These are phyloP conservation scores for Melaleuca quinquenervia DNA, from an alignment of 345 rosid species.

Conservation along the genomic window DNA sequence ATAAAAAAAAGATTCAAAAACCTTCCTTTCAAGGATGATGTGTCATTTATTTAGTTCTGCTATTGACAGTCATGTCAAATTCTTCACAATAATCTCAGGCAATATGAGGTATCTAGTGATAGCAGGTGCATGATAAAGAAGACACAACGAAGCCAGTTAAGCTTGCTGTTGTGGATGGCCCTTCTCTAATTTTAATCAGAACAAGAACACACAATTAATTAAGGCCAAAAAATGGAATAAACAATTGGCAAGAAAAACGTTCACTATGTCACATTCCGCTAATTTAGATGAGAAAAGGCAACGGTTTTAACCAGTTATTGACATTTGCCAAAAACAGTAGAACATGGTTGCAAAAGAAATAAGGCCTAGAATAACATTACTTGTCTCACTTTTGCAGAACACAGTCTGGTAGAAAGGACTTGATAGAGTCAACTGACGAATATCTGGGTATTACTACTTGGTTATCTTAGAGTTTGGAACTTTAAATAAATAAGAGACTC, in stretches of 20 bases:
- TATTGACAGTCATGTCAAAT: not conserved
- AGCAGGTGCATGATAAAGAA: not conserved
- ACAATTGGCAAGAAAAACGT: not conserved
- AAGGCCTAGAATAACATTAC: not conserved
- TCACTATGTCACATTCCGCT: not conserved
- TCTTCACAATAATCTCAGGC: not conserved
- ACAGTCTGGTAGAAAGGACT: not conserved
- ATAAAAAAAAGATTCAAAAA: not conserved
- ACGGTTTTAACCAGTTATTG: not conserved
- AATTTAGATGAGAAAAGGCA: not conserved
- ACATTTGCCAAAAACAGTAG: not conserved
- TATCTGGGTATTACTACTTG: not conserved
- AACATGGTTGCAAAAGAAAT: not conserved
- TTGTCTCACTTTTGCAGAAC: not conserved
- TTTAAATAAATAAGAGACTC: not conserved
- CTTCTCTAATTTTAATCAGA: not conserved
- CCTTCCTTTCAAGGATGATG: not conserved
- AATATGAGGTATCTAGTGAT: not conserved
- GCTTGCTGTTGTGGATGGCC: not conserved
- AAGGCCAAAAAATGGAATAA: not conserved
- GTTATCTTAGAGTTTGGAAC: not conserved
- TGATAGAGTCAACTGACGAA: not conserved
- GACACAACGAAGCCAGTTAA: not conserved
- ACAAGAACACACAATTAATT: not conserved
- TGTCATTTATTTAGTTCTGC: not conserved